phyloP scores from a whole-genome alignment of 192 early-diverging fungal genomes.

The Anaeromyces robustus region DNA sequence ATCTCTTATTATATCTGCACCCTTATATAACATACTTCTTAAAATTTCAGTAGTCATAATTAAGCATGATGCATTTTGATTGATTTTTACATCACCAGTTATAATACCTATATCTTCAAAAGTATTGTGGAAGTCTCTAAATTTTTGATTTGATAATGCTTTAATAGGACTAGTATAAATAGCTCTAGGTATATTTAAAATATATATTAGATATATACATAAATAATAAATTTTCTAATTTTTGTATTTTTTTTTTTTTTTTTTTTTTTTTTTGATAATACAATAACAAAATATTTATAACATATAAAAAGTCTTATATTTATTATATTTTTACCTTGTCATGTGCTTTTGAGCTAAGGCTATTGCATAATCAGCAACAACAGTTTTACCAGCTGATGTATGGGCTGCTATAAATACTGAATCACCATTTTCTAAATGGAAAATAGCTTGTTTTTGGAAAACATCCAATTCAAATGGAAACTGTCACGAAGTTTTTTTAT shows the following conservation, averaged over 20 bases:
- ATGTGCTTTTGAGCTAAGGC: constrained; percentile 85
- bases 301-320: too few relatives aligned
- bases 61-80: constrained; percentile 87
- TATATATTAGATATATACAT: too few relatives aligned
- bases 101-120: constrained; percentile 92
- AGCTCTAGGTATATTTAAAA: constrained; percentile 18
- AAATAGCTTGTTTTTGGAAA: constrained; percentile 94
- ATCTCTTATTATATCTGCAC: constrained; percentile 89
- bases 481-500: constrained; percentile 14
- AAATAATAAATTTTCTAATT: too few relatives aligned
- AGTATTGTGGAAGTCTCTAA: constrained; percentile 74
- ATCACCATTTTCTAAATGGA: constrained; percentile 86
- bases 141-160: constrained; percentile 97
- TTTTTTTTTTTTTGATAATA: too few relatives aligned
- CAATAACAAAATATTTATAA: too few relatives aligned
- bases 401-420: constrained; percentile 97
- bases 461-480: constrained; percentile 91
- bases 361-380: constrained; percentile 96
- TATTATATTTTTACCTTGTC: too few relatives aligned
- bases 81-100: constrained; percentile 95
- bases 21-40: constrained; percentile 91
- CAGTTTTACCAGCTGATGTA: constrained; percentile 96
- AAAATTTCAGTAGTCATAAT: constrained; percentile 99
- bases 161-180: constrained; percentile 99
- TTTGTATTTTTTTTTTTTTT: too few relatives aligned